Base-by-base conservation (phyloP, 768 basidiomycete species). In the Xerocomellus intermedius region DNA sequence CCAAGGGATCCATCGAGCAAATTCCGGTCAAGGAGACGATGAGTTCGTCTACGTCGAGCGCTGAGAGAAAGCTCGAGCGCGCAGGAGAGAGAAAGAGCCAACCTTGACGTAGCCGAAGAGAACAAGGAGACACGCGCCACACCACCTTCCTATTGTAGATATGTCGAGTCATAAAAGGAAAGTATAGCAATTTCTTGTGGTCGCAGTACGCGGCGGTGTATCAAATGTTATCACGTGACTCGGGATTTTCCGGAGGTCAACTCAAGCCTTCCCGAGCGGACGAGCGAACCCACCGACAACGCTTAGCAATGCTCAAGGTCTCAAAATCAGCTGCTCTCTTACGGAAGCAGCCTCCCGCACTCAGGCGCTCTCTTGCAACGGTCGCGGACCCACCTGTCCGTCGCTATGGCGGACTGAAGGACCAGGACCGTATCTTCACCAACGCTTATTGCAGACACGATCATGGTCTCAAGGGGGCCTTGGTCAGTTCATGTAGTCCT, bases 371-470 rank as follows among this genome's bases (percentile, higher is more conserved):
- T 19, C 58, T 94, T 59, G 92, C 91, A 42, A 92, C 91, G 8
- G 84, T 86, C 33, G 81, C 84, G 36, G 86, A 91, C 67, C 78
- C 91, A n/a, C 95, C 94, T 30, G 90, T 95, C 19, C 81, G 94
- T 60, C 84, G 83, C 57, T 96, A 98, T 66, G 96, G 96, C 24
- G 95, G 95, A 0, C 78, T 98, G 58, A 94, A 89, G 72, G 96
- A 98, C 75, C 91, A 94, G 67, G 91, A 93, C 72, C 84, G 91
- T 44, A 94, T 94, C 59, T 98, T 98, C 67, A 94, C 91, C 38
- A 98, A 97, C 70, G 84, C 84, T 2, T 96, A 88, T 67, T 87
- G 82, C 66, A 81, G 82, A 55, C 92, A 95, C 69, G 96, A 98
- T 67, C 89, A 93, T 69, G 88, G 93, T 14, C 72, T 99, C 48